Base-by-base conservation (phyloP, 768 basidiomycete species). In the Polyporus arcularius region DNA sequence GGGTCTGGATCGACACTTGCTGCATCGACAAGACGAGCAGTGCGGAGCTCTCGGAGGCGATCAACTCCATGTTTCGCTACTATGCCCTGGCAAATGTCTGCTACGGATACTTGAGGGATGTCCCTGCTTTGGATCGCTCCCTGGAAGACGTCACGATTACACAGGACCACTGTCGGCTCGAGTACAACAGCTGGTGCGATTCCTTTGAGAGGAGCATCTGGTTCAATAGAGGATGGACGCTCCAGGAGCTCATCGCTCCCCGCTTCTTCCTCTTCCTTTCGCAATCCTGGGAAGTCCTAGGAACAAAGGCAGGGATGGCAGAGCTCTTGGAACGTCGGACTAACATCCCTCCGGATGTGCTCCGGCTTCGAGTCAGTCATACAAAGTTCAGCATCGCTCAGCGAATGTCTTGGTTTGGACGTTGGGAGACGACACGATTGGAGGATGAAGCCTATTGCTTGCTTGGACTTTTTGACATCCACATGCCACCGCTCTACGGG, bases 21-120 rank as follows among this genome's bases (percentile, higher is more conserved):
- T 53, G 52, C 35, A 53, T 53, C 53, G 40, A 53, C 52, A 53
- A 53, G 52, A 16, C 52, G 21, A 53, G 52, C 52, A 53, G 52
- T 45, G 54, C 54, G n/a, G 41, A 45, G 41, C 26, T 45, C 6
- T 30, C 11, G 15, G 41, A 45, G 26, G 54, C 54, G 31, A 40
- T 39, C 35, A 21, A 26, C 30, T 40, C 40, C 28, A 7, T 28
- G 18, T 30, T 12, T 47, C 46, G n/a, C n/a, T n/a, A n/a, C n/a
- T n/a, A n/a, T n/a, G n/a, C n/a, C n/a, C n/a, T n/a, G n/a, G n/a
- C n/a, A n/a, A n/a, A n/a, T n/a, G n/a, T n/a, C n/a, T n/a, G n/a
- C n/a, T n/a, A n/a, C n/a, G n/a, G n/a, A n/a, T n/a, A n/a, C n/a
- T n/a, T n/a, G n/a, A n/a, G n/a, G n/a, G n/a, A n/a, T n/a, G n/a